Conservation (phyloP, 192 early-diverging fungal genomes). For the Umbelopsis ramanniana region DNA sequence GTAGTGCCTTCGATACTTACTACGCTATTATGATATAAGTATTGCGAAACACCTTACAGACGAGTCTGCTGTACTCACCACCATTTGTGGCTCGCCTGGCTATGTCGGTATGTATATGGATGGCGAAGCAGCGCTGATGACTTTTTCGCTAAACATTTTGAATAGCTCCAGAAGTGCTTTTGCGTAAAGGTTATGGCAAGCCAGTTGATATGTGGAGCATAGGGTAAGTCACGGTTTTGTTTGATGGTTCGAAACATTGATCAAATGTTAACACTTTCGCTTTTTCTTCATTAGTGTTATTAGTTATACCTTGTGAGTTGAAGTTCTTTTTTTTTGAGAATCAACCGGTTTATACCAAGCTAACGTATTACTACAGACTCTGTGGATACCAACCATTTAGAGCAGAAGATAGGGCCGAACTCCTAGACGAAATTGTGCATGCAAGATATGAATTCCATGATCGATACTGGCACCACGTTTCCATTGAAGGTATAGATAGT, state of each 20-base stretch:
- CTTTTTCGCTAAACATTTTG: background rate
- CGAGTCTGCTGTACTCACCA: conserved; percentile 74
- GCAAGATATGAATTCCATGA: conserved; percentile 68
- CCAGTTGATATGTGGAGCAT: conserved; percentile 96
- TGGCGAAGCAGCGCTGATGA: background rate
- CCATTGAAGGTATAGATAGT: conserved; percentile 61
- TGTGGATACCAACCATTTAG: conserved; percentile 78
- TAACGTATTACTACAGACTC: conserved; percentile 42
- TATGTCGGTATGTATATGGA: conserved; percentile 44
- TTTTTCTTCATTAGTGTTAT: conserved; percentile 58
- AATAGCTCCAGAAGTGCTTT: conserved; percentile 84
- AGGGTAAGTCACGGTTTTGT: conserved; percentile 51
- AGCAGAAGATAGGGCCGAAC: conserved; percentile 53
- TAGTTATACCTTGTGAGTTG: conserved; percentile 76
- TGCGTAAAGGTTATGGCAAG: conserved; percentile 87
- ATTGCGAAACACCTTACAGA: conserved; percentile 67
- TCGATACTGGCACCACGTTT: conserved; percentile 76
- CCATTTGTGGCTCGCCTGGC: conserved; percentile 82
- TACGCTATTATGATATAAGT: conserved; percentile 22
- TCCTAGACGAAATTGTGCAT: conserved; percentile 59
- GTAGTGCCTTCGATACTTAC: background rate
- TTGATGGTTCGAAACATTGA: background rate
- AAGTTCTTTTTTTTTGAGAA: background rate
- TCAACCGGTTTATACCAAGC: background rate
- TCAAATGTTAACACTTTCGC: background rate